A percentile compares a stretch with the other conserved stretches of the same genome.
phyloP scores from a whole-genome alignment of 148 eudicot species.

The Camellia sinensis region DNA sequence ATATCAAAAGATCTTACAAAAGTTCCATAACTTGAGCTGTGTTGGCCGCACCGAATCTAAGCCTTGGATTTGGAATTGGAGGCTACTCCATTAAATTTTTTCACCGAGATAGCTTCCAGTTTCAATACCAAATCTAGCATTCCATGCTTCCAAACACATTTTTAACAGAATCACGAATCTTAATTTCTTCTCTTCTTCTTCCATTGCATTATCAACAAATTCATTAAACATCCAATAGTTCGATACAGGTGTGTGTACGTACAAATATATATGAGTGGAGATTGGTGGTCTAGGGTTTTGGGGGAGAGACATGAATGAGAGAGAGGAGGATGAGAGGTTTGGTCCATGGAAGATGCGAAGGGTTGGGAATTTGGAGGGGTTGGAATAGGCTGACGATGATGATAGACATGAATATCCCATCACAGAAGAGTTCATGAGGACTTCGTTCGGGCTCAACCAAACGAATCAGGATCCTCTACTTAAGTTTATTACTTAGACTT shows the following conservation, averaged over 20 bases:
- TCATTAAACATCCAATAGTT: not conserved
- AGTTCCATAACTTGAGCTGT: not conserved
- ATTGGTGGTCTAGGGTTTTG: conserved; percentile 8
- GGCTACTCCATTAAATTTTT: not conserved
- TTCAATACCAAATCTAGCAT: not conserved
- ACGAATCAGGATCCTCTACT: no score
- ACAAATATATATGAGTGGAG: not conserved
- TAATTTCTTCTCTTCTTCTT: not conserved
- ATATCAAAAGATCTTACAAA: not conserved
- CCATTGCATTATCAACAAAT: not conserved
- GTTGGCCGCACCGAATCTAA: not conserved
- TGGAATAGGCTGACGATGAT: not conserved
- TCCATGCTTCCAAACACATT: not conserved
- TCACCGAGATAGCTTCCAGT: not conserved
- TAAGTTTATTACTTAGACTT: no score
- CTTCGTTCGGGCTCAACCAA: no score
- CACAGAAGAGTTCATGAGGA: no score
- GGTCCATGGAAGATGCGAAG: not conserved
- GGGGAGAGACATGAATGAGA: not conserved
- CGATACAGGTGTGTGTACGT: not conserved
- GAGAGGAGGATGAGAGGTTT: not conserved
- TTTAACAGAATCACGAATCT: not conserved
- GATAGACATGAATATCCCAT: not conserved
- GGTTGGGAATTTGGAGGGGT: conserved; percentile 9
- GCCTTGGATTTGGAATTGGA: not conserved